A percentile compares a stretch with the other conserved stretches of the same genome.
Evolutionary conservation across 768 basidiomycete genomes (phyloP).

Genomic region (Kwoniella bestiolae): DNA sequence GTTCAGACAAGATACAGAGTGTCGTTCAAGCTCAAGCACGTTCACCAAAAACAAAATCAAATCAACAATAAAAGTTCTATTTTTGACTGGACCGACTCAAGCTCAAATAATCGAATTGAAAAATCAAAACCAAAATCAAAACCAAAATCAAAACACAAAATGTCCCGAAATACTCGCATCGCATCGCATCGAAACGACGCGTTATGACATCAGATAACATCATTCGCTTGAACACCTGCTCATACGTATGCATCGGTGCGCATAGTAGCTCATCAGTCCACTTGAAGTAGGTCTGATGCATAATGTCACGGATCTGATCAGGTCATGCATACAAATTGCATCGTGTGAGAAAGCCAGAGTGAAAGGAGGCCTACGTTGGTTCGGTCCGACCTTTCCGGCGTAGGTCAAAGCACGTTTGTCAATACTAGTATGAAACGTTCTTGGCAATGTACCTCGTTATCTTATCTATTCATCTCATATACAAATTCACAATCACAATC

Average conservation of each 20-base stretch:
- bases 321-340: no score
- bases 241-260: no score
- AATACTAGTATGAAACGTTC: neutral
- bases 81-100: neutral
- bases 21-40: neutral
- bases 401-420: neutral
- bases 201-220: neutral
- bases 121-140: neutral
- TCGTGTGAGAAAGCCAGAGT: no score
- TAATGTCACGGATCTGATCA: no score
- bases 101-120: neutral
- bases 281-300: no score
- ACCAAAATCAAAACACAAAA: no score
- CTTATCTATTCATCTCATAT: neutral
- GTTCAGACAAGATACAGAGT: no score
- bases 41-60: neutral
- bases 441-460: no score
- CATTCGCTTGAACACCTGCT: no score
- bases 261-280: no score
- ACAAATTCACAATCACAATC: no score
- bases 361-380: neutral
- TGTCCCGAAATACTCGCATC: neutral
- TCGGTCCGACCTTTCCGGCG: neutral
- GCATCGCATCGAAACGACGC: neutral
- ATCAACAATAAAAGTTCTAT: constrained; percentile 7